phyloP scores from a whole-genome alignment of 495 filamentous ascomycete species.

The Lichina pygmaea region DNA sequence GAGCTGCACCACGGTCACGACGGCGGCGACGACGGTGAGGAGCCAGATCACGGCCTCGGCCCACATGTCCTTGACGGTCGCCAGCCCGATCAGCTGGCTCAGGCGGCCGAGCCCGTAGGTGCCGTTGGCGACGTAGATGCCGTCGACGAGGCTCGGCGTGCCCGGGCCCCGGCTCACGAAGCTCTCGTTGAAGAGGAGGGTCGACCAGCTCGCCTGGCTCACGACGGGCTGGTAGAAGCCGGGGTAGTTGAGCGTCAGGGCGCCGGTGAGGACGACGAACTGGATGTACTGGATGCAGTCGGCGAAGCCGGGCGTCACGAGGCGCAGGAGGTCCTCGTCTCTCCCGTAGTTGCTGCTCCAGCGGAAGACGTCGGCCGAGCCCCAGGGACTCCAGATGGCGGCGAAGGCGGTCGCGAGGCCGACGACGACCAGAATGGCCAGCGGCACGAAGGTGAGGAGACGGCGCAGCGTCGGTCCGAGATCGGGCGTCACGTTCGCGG shows the following conservation, averaged over 20 bases:
- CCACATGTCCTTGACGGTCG: conserved; percentile 58
- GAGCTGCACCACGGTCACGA: conserved; percentile 47
- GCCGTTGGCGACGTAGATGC: conserved; percentile 48
- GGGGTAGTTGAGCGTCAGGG: conserved; percentile 65
- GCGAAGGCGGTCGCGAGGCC: conserved; percentile 60
- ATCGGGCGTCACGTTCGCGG: conserved; percentile 55
- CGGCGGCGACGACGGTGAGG: conserved; percentile 36
- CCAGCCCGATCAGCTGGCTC: conserved; percentile 68
- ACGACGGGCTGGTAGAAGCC: conserved; percentile 84
- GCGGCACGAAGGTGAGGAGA: conserved; percentile 51
- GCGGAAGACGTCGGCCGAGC: conserved; percentile 61
- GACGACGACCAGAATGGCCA: conserved; percentile 51
- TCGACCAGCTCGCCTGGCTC: conserved; percentile 65
- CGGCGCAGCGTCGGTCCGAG: conserved; percentile 34
- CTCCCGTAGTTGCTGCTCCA: conserved; percentile 94
- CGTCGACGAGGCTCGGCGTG: conserved; percentile 42
- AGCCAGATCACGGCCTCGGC: conserved; percentile 75
- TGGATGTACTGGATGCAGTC: conserved; percentile 96
- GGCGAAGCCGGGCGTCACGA: conserved; percentile 88
- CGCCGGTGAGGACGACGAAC: conserved; percentile 68
- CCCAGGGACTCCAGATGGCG: conserved; percentile 80
- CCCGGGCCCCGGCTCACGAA: conserved; percentile 43
- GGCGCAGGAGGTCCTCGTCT: conserved; percentile 69
- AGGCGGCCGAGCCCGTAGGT: conserved; percentile 54
- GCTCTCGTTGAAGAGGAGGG: conserved; percentile 79